Evolutionary conservation across 148 eudicot species (phyloP), one percentile per base, ranked within the genome.

Genomic region (Vaccinium macrocarpon): DNA sequence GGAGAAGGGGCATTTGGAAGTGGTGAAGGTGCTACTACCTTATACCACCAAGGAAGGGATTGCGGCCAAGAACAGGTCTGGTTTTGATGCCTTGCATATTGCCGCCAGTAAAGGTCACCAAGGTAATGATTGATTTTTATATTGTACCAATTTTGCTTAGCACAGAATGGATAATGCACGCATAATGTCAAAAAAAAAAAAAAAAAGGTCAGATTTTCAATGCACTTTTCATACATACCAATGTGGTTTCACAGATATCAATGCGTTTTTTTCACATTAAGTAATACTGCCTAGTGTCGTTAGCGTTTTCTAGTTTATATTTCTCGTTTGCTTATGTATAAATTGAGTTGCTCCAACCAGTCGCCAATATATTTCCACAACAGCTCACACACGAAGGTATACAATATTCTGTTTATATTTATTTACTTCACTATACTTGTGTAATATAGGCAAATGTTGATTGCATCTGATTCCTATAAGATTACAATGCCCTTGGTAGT

Each of bases 51-150:
- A 55, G 10, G 90, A 93, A 74, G 95, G 95, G 21, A 86, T 94
- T n/a, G 62, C 64, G 6, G 70, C 90, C 35, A 93, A 90, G 92
- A 94, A 93, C 57, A 86, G 86, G 25, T 88, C 92, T 8, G 91
- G 92, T 27, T 86, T 94, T 57, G 95, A 90, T 89, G 92, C 98
- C 0, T 83, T 94, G 64, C 98, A 93, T 79, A 85, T 91, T 78
- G 98, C 98, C 15, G 95, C 98, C 5, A 86, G 89, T 46, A 91
- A 91, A 84, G 97, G 98, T 77, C 98, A 93, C 74, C 87, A 89
- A 84, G 95, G 98, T 93, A 92, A 51, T 68, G 66, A 48, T 14
- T 80, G 23, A 1, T n/a, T 21, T 61, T 4, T n/a, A 8, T n/a
- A 8, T 9, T 9, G 0, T 21, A 2, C 0, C 0, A 3, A 10